Evolutionary conservation across 345 rosid species (phyloP), one percentile per base, ranked within the genome.

Genomic region (rapeseed (Brassica napus)): DNA sequence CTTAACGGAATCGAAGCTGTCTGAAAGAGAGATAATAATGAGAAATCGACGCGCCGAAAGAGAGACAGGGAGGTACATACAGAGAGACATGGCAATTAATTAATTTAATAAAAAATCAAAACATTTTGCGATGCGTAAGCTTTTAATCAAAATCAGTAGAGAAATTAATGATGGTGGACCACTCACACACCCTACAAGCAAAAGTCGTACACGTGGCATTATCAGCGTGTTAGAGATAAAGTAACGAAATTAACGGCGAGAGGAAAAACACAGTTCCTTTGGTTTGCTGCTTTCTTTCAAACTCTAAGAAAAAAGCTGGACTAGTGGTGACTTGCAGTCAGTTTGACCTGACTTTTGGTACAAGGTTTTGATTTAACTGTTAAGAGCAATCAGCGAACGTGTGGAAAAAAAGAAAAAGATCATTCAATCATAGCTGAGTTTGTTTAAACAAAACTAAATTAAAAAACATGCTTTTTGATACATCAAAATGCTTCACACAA

Each of bases 191-290:
- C 10, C 1, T 30, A 21, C 55, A 30, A 44, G 3, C 55, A 54
- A 44, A 44, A 73, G 82, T 16, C 31, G 24, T 58, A 16, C 69
- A 73, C 58, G 58, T 67, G 65, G 65, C 78, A 6, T 4, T 39
- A 73, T 73, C 69, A 39, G 59, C 58, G 71, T 54, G 62, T 34
- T 59, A 24, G 31, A 28, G 4, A 28, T 28, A 2, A 30, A 6
- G 64, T 77, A 77, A 71, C 77, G 68, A 65, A 2, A 65, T 72
- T 72, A 78, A 65, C 72, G 76, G 77, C 52, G 62, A 47, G n/a
- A 15, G 16, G 24, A 62, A 35, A 34, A 32, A 39, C 7, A 16
- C 26, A 5, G 6, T 35, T 71, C 8, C 3, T 77, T 77, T 49
- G 47, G 73, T 42, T 44, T 68, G 79, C 24, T 37, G 15, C 64